These are phyloP conservation scores for Rubroboletus pulcherrimus DNA, from an alignment of 768 basidiomycete genomes.

Conservation along the genomic window DNA sequence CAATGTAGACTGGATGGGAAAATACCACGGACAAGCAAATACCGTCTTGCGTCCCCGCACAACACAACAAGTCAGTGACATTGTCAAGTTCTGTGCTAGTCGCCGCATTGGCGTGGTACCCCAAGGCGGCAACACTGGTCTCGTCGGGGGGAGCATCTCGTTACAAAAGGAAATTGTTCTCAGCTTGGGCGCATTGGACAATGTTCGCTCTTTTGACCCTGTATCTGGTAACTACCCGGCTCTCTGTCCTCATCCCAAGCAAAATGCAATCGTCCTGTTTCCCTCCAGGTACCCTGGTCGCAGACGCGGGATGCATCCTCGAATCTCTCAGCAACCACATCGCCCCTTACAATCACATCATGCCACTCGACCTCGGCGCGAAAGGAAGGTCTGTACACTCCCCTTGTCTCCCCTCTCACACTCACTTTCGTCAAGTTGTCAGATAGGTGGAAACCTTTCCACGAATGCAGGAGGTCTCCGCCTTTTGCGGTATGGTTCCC, in stretches of 20 bases:
- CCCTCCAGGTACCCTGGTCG: slow-evolving; percentile 75
- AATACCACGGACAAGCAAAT: slow-evolving; percentile 80
- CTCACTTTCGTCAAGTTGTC: slow-evolving; percentile 57
- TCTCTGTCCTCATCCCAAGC: slow-evolving; percentile 1
- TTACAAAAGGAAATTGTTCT: slow-evolving; percentile 84
- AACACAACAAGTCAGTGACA: slow-evolving; percentile 81
- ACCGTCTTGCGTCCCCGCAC: slow-evolving; percentile 89
- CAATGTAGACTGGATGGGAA: slow-evolving; percentile 96
- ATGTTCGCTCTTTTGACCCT: slow-evolving; percentile 78
- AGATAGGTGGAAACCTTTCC: slow-evolving; percentile 95
- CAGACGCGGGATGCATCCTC: slow-evolving; percentile 93
- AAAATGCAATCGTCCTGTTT: slow-evolving; percentile 3
- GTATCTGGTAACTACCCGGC: slow-evolving; percentile 57
- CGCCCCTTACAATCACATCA: slow-evolving; percentile 85
- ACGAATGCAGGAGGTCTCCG: slow-evolving; percentile 98
- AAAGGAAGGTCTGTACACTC: slow-evolving; percentile 75
- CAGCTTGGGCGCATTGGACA: slow-evolving; percentile 77
- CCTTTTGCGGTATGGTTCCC: slow-evolving; percentile 87
- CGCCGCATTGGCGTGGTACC: slow-evolving; percentile 87
- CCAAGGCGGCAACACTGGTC: slow-evolving; percentile 97
- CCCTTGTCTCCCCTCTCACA: not conserved
- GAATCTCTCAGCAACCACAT: slow-evolving; percentile 85
- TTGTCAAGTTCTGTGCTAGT: slow-evolving; percentile 83
- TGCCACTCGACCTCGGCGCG: slow-evolving; percentile 94
- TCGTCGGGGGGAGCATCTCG: slow-evolving; percentile 94